These are phyloP conservation scores for Phoma sp. DNA, from an alignment of 2,329 filamentous ascomycete genomes.

Conservation along the genomic window DNA sequence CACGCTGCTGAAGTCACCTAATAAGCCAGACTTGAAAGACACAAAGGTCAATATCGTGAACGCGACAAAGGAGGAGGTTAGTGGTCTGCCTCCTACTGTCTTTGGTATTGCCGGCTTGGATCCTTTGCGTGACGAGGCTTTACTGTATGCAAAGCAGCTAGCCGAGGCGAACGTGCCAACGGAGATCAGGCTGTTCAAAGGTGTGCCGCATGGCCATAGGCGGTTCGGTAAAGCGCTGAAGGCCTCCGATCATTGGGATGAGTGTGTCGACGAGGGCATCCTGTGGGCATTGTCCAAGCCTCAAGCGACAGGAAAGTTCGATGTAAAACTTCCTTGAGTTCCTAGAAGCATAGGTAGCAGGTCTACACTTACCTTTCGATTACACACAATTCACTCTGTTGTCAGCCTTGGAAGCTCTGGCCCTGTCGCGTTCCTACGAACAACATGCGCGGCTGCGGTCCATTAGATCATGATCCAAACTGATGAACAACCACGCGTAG, in stretches of 20 bases:
- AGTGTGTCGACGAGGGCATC: constrained; percentile 54
- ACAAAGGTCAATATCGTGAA: constrained; percentile 44
- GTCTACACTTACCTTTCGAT: too few species aligned
- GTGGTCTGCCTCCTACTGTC: constrained; percentile 55
- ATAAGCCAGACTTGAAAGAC: constrained; percentile 35
- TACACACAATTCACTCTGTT: too few species aligned
- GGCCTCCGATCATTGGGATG: constrained; percentile 53
- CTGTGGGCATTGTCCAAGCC: constrained; percentile 52
- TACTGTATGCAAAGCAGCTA: constrained; percentile 56
- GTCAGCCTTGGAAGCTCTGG: too few species aligned
- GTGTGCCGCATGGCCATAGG: constrained; percentile 62
- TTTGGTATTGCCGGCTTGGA: constrained; percentile 61
- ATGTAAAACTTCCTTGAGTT: constrained; percentile 37
- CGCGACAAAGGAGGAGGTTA: constrained; percentile 48
- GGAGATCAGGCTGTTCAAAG: constrained; percentile 58
- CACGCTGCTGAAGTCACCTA: constrained; percentile 25
- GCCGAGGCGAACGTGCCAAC: constrained; percentile 58
- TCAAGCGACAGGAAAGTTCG: constrained; percentile 40
- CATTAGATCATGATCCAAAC: too few species aligned
- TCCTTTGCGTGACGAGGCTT: constrained; percentile 58
- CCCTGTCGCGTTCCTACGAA: too few species aligned
- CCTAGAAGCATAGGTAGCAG: neutral
- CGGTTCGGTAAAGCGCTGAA: constrained; percentile 55
- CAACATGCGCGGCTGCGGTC: too few species aligned
- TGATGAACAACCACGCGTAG: too few species aligned